Evolutionary conservation across 257 asterid species (phyloP).

Genomic region (Lithospermum erythrorhizon): DNA sequence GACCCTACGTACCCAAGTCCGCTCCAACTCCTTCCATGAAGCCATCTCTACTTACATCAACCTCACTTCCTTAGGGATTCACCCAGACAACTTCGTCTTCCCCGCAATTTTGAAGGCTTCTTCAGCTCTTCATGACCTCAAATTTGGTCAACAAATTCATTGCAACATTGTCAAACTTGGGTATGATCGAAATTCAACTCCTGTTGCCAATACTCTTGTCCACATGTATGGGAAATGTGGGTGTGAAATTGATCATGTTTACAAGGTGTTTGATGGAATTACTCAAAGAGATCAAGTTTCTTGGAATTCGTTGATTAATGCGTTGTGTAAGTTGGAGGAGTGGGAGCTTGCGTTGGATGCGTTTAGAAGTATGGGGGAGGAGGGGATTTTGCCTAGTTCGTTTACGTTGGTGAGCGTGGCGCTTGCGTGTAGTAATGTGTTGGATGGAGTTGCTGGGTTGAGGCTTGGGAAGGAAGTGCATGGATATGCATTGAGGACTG

Average conservation of each 20-base stretch:
- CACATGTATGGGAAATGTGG: conserved; percentile 51
- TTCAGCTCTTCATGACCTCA: conserved; percentile 54
- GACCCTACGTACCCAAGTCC: conserved; percentile 48
- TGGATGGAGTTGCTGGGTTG: conserved; percentile 39
- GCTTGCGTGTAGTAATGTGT: conserved; percentile 66
- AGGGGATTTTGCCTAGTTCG: conserved; percentile 52
- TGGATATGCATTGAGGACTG: conserved; percentile 46
- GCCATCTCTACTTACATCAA: conserved; percentile 52
- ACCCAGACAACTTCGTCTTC: conserved; percentile 64
- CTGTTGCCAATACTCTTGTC: conserved; percentile 63
- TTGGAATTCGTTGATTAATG: conserved; percentile 74
- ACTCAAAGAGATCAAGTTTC: conserved; percentile 69
- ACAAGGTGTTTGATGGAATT: conserved; percentile 64
- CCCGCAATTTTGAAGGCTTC: conserved; percentile 69
- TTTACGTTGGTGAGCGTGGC: conserved; percentile 68
- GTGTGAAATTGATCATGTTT: conserved; percentile 24
- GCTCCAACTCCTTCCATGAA: conserved; percentile 41
- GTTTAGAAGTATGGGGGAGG: conserved; percentile 49
- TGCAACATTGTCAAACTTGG: conserved; percentile 47
- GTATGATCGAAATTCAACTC: conserved; percentile 36
- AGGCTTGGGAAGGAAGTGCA: conserved; percentile 78
- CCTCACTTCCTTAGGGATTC: conserved; percentile 48
- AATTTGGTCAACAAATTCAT: conserved; percentile 59
- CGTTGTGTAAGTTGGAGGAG: conserved; percentile 51
- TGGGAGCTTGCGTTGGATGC: conserved; percentile 75